Evolutionary conservation across 2,329 filamentous ascomycete species (phyloP).

Genomic region (Penicillium sp.): DNA sequence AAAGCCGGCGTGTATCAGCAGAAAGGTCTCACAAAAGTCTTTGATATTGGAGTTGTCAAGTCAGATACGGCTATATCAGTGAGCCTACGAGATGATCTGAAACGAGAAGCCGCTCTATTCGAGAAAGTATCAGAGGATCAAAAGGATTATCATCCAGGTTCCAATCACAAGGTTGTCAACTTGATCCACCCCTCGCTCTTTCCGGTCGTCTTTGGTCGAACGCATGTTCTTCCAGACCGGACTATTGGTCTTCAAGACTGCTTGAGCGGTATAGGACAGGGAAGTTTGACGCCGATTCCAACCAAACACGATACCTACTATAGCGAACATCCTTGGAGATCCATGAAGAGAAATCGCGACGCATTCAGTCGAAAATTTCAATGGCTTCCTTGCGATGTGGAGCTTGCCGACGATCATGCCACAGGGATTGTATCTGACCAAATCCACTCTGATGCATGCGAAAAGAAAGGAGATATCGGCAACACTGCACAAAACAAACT

Average conservation of each 20-base stretch:
- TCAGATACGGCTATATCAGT: slow-evolving; percentile 52
- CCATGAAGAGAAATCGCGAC: not conserved
- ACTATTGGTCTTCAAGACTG: slow-evolving; percentile 28
- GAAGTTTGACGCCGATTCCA: slow-evolving; percentile 4
- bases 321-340: not conserved
- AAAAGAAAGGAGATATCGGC: too few species aligned
- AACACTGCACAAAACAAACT: too few species aligned
- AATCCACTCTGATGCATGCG: too few species aligned
- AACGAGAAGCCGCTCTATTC: slow-evolving; percentile 49
- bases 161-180: slow-evolving; percentile 60
- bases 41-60: slow-evolving; percentile 55
- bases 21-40: slow-evolving; percentile 43
- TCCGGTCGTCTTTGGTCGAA: slow-evolving; percentile 35
- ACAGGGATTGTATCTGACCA: too few species aligned
- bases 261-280: slow-evolving; percentile 16
- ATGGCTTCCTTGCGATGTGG: slow-evolving; percentile 49
- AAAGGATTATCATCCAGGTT: slow-evolving; percentile 66
- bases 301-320: not conserved
- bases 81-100: slow-evolving; percentile 47
- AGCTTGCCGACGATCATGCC: slow-evolving; percentile 17
- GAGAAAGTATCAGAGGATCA: slow-evolving; percentile 54
- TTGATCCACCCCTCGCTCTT: slow-evolving; percentile 63
- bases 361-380: slow-evolving; percentile 41
- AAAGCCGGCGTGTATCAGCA: slow-evolving; percentile 48
- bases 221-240: slow-evolving; percentile 23